phyloP scores from a whole-genome alignment of 2,329 filamentous ascomycete species.

The Sporothrix mexicana region DNA sequence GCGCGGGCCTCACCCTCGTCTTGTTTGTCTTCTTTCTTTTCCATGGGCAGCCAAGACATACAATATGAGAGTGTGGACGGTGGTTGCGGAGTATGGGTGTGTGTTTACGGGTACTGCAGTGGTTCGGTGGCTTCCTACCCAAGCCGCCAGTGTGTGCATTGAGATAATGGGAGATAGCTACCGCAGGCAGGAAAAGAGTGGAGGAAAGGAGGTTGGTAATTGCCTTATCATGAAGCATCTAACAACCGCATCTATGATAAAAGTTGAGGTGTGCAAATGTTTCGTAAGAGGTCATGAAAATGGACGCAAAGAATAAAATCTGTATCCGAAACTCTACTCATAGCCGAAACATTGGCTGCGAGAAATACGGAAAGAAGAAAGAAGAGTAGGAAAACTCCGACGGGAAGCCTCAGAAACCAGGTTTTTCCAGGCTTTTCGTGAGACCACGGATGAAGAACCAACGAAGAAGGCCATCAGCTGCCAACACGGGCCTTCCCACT shows the following conservation, averaged over 20 bases:
- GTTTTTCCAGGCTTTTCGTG: neutral
- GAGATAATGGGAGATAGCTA: too few relatives aligned
- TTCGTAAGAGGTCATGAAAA: neutral
- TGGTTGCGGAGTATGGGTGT: too few relatives aligned
- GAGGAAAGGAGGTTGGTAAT: too few relatives aligned
- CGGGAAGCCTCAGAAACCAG: neutral
- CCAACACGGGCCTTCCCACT: slow-evolving; percentile 9
- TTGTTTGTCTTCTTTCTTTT: too few relatives aligned
- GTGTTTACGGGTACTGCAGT: neutral
- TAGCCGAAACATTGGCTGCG: neutral
- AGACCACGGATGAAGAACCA: neutral
- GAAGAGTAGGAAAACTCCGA: neutral
- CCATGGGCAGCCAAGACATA: too few relatives aligned
- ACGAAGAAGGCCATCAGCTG: neutral
- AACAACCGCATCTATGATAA: neutral
- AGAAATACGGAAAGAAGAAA: too few relatives aligned
- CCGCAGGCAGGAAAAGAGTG: too few relatives aligned
- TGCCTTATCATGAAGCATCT: too few relatives aligned
- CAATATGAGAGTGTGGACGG: too few relatives aligned
- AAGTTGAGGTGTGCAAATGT: neutral
- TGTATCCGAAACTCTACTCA: neutral
- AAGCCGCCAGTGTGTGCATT: too few relatives aligned
- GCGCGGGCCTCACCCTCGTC: too few relatives aligned
- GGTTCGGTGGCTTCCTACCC: neutral
- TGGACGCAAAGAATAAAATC: too few relatives aligned